Percentiles rank a stretch among this genome's conserved stretches.
These are phyloP conservation scores for Mycena alexandri DNA, from an alignment of 768 basidiomycete species.

Conservation along the genomic window DNA sequence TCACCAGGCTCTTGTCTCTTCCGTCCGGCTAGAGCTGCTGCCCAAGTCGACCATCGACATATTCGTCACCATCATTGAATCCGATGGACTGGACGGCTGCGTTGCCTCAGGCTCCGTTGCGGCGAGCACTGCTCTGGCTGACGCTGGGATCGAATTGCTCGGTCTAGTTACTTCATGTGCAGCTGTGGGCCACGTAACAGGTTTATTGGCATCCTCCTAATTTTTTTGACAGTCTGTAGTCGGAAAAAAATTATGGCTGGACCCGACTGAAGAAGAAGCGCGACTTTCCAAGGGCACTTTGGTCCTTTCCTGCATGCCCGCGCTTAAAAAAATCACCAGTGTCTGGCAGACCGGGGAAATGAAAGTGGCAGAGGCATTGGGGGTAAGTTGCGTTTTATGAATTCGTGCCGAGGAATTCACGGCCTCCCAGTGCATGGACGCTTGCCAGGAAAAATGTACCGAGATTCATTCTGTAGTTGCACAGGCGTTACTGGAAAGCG, in stretches of 20 bases:
- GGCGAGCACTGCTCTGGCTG: conserved; percentile 90
- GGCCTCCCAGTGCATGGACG: conserved; percentile 71
- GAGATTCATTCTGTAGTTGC: conserved; percentile 84
- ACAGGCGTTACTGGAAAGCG: conserved; percentile 70
- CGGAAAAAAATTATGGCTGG: conserved; percentile 75
- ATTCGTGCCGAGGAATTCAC: conserved; percentile 9
- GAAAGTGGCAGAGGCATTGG: conserved; percentile 62
- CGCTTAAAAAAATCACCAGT: conserved; percentile 84
- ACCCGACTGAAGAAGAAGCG: conserved; percentile 83
- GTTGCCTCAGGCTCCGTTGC: conserved; percentile 90
- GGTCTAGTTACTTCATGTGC: conserved; percentile 90
- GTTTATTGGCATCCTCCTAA: conserved; percentile 8
- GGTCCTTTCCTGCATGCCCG: conserved; percentile 89
- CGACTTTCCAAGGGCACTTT: conserved; percentile 70
- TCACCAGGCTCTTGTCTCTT: conserved; percentile 86
- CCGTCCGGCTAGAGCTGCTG: conserved; percentile 89
- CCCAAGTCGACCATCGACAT: conserved; percentile 96
- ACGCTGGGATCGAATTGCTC: conserved; percentile 92
- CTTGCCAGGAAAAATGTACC: conserved; percentile 76
- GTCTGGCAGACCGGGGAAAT: conserved; percentile 88
- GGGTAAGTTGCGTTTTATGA: conserved; percentile 58
- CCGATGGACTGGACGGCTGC: conserved; percentile 92
- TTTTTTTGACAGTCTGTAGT: conserved; percentile 64
- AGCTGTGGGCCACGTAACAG: conserved; percentile 62
- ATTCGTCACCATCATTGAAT: conserved; percentile 90